phyloP scores from a whole-genome alignment of 371 early-diverging fungal genomes.

The Mortierella sp. region DNA sequence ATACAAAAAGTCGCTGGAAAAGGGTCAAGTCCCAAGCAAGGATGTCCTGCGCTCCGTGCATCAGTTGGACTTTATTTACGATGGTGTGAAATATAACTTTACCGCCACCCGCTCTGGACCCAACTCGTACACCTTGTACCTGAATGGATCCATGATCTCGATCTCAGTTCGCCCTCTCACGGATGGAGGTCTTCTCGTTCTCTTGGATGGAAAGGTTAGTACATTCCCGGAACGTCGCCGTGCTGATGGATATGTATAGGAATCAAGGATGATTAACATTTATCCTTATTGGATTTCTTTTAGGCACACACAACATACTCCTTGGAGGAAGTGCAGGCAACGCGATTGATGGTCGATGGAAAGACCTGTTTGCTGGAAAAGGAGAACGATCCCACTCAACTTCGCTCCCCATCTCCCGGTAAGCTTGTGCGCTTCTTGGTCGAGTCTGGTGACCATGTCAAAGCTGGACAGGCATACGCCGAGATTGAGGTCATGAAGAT shows the following conservation, averaged over 20 bases:
- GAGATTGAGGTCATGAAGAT: constrained; percentile 99
- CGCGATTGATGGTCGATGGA: constrained; percentile 90
- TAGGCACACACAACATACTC: constrained; percentile 89
- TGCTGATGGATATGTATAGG: too few relatives aligned
- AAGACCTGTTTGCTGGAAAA: constrained; percentile 93
- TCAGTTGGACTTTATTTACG: constrained; percentile 90
- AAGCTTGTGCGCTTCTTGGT: constrained; percentile 93
- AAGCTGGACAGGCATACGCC: constrained; percentile 91
- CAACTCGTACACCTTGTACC: constrained; percentile 78
- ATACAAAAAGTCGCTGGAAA: constrained; percentile 85
- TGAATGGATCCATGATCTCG: constrained; percentile 86
- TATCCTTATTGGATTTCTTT: too few relatives aligned
- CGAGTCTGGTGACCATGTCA: constrained; percentile 92
- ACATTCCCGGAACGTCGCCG: too few relatives aligned
- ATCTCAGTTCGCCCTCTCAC: constrained; percentile 85
- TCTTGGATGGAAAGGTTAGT: constrained; percentile 79
- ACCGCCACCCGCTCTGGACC: constrained; percentile 85
- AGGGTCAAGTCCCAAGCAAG: constrained; percentile 91
- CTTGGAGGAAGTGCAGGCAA: constrained; percentile 89
- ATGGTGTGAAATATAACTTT: constrained; percentile 89
- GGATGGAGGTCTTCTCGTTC: constrained; percentile 94
- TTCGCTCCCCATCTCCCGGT: constrained; percentile 96
- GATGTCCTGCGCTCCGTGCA: constrained; percentile 79
- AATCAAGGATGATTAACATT: too few relatives aligned
- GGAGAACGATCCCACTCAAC: constrained; percentile 95